phyloP scores from a whole-genome alignment of 2,329 filamentous ascomycete genomes.

The Cladosporium sphaerospermum region DNA sequence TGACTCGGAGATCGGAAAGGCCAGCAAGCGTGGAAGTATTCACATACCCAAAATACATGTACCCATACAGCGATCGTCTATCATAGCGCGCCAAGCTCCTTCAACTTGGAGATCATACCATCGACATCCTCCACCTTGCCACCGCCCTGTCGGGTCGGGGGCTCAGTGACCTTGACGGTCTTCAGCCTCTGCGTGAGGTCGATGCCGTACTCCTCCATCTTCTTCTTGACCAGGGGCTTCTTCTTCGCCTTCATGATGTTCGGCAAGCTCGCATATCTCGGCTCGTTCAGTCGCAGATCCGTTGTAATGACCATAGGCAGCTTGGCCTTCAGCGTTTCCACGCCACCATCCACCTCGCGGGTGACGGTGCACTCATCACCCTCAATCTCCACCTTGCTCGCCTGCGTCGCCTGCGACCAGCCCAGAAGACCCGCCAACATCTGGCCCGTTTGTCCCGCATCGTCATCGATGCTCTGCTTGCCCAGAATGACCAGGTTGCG shows the following conservation, averaged over 20 bases:
- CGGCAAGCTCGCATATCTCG: conserved; percentile 86
- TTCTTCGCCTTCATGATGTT: conserved; percentile 99
- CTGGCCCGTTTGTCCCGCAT: conserved; percentile 91
- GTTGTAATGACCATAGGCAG: conserved; percentile 93
- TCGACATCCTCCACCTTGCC: conserved; percentile 97
- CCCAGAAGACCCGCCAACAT: conserved; percentile 91
- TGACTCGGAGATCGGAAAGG: too few species aligned
- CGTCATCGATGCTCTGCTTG: conserved; percentile 98
- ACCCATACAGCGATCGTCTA: conserved; percentile 4
- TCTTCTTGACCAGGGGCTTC: conserved; percentile 95
- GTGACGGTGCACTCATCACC: conserved; percentile 69
- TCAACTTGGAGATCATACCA: conserved; percentile 86
- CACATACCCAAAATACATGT: too few species aligned
- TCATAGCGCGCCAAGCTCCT: conserved; percentile 80
- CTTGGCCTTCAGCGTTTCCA: conserved; percentile 79
- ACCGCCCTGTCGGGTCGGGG: conserved; percentile 78
- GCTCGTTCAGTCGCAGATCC: conserved; percentile 89
- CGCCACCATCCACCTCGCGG: conserved; percentile 90
- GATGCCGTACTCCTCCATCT: conserved; percentile 71
- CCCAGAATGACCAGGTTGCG: conserved; percentile 89
- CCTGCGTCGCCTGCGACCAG: conserved; percentile 94
- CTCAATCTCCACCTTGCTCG: conserved; percentile 72
- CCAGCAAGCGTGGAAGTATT: too few species aligned
- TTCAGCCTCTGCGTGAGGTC: conserved; percentile 72
- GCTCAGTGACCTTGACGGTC: conserved; percentile 86